A percentile compares a stretch with the other conserved stretches of the same genome.
Conservation (phyloP, 163 green algal genomes). For the Scenedesmus sp. region DNA sequence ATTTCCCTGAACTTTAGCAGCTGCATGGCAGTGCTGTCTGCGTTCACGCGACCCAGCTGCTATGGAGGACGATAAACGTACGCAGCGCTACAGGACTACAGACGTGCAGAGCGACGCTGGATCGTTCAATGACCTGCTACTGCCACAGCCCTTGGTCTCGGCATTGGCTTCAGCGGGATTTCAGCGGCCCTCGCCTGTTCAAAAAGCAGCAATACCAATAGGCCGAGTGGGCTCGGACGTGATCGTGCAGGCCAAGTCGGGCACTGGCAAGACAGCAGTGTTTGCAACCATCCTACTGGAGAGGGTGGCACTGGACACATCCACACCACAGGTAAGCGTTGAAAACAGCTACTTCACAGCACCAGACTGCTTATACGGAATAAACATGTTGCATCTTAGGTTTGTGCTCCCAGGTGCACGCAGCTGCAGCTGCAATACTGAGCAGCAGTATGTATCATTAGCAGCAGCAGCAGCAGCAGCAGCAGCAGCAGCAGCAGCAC, state of each 20-base stretch:
- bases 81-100: slow-evolving; percentile 53
- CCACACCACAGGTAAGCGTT: slow-evolving; percentile 59
- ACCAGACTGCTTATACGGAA: too few relatives aligned
- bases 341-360: background rate
- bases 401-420: too few relatives aligned
- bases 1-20: background rate
- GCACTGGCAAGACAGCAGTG: slow-evolving; percentile 90
- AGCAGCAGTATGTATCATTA: too few relatives aligned
- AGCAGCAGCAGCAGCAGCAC: background rate
- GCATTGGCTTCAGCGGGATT: slow-evolving; percentile 71
- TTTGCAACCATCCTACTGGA: slow-evolving; percentile 80
- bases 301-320: slow-evolving; percentile 58
- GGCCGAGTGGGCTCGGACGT: slow-evolving; percentile 81
- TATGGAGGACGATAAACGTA: background rate
- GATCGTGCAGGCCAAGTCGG: slow-evolving; percentile 91
- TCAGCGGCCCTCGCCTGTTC: slow-evolving; percentile 75
- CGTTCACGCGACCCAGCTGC: background rate
- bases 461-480: background rate
- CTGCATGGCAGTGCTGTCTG: background rate
- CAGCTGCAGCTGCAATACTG: too few relatives aligned
- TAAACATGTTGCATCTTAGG: too few relatives aligned
- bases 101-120: slow-evolving; percentile 66
- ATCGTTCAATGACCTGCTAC: slow-evolving; percentile 68
- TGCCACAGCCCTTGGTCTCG: slow-evolving; percentile 62
- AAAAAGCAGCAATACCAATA: slow-evolving; percentile 83